Conservation (phyloP, 352 stramenopile genomes). For the Phytophthora constricta region DNA sequence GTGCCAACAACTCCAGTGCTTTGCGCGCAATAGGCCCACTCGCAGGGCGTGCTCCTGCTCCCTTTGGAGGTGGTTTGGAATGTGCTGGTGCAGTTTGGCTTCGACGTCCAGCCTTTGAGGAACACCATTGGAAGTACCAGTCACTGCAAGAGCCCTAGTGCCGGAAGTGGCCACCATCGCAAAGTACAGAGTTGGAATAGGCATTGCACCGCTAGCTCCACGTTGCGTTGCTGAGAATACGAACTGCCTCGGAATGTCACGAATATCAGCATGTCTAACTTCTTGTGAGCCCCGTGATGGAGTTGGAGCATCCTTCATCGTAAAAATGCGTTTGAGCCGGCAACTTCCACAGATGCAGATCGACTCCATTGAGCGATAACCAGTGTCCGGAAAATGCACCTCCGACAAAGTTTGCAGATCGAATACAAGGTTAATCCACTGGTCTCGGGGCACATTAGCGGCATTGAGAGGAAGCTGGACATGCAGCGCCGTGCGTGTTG, state of each 20-base stretch:
- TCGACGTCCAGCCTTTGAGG: conserved; percentile 11
- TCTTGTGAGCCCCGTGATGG: conserved; percentile 22
- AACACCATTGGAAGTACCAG: conserved; percentile 1
- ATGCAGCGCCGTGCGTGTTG: conserved; percentile 55
- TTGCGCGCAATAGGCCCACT: conserved; percentile 14
- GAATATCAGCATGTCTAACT: conserved; percentile 36
- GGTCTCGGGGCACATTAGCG: conserved; percentile 53
- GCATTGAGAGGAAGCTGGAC: conserved; percentile 69
- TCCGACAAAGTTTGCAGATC: conserved; percentile 74
- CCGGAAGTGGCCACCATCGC: conserved; percentile 1
- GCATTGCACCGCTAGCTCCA: conserved; percentile 15
- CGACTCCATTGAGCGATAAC: conserved; percentile 80
- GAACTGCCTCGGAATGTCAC: conserved; percentile 76
- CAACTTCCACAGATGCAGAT: conserved; percentile 78
- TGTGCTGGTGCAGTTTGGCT: conserved; percentile 21
- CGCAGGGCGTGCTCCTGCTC: not conserved
- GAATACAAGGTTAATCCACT: conserved; percentile 83
- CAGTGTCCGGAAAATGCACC: conserved; percentile 53
- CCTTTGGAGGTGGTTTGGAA: conserved; percentile 17
- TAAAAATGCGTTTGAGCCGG: conserved; percentile 84
- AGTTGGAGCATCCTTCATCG: conserved; percentile 80
- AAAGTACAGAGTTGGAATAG: conserved; percentile 72
- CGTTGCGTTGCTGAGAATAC: conserved; percentile 48
- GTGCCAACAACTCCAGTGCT: not conserved
- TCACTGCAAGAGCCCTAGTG: conserved; percentile 11